A percentile compares a stretch with the other conserved stretches of the same genome.
phyloP scores from a whole-genome alignment of 306 rosid genomes.

The Albizia julibrissin region DNA sequence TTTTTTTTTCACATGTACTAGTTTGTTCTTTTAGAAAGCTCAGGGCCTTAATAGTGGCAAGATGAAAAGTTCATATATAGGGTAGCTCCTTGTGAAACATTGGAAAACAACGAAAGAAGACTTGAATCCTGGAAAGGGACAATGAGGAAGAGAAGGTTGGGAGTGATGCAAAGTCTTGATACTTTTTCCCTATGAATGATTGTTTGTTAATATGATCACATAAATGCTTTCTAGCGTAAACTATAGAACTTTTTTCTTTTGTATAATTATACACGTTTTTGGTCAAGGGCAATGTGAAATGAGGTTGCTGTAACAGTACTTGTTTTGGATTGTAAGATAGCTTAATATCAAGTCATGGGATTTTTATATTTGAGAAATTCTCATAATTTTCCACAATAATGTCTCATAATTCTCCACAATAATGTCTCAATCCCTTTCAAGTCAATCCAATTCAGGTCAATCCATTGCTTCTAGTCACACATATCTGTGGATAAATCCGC shows the following conservation, averaged over 20 bases:
- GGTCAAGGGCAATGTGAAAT: background rate
- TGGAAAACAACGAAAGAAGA: background rate
- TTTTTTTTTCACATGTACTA: background rate
- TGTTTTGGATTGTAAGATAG: slow-evolving; percentile 9
- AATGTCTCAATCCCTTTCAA: background rate
- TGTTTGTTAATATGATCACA: background rate
- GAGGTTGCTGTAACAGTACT: background rate
- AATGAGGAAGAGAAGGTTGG: background rate
- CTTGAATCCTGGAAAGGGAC: background rate
- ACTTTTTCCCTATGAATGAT: background rate
- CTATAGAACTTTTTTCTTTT: background rate
- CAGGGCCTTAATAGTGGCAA: background rate
- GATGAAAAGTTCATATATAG: background rate
- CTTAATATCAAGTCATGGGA: slow-evolving; percentile 12
- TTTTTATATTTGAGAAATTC: background rate
- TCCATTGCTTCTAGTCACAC: slow-evolving; percentile 6
- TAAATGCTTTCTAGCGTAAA: background rate
- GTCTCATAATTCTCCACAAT: background rate
- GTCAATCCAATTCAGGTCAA: slow-evolving; percentile 1
- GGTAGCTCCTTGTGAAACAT: background rate
- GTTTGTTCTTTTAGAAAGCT: background rate
- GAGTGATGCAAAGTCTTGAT: background rate
- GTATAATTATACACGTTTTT: background rate
- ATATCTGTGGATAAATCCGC: background rate
- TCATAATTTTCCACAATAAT: background rate